Evolutionary conservation across 257 asterid species (phyloP).

Genomic region (Salvia rosmarinus): DNA sequence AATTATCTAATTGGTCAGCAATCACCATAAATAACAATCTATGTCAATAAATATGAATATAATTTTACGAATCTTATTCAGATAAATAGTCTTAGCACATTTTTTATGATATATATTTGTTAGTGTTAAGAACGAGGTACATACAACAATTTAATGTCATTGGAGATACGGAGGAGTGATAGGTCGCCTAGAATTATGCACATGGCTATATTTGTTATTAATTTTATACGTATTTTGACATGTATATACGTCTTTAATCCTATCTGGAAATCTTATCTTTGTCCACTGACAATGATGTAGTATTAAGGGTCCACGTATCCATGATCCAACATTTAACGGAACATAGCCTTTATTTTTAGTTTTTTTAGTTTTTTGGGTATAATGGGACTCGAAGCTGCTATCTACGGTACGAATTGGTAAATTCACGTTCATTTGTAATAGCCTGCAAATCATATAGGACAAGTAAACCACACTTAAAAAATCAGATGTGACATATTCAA

Average conservation of each 20-base stretch:
- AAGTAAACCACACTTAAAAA: too few species aligned
- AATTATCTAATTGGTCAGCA: too few species aligned
- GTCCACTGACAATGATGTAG: neutral
- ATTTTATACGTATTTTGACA: neutral
- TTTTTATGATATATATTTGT: neutral
- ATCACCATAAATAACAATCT: too few species aligned
- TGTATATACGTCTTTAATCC: neutral
- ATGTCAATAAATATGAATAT: too few species aligned
- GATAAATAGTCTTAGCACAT: too few species aligned
- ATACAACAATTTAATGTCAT: neutral
- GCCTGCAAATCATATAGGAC: too few species aligned
- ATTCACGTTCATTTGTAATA: too few species aligned
- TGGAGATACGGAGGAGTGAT: neutral
- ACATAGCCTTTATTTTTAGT: neutral
- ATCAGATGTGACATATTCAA: too few species aligned
- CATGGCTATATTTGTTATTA: constrained; percentile 15
- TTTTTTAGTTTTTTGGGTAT: too few species aligned
- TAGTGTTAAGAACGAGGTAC: neutral
- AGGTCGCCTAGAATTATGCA: constrained; percentile 19
- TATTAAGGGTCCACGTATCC: constrained; percentile 28
- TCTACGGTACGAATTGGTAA: too few species aligned
- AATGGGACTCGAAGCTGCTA: too few species aligned
- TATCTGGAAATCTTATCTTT: constrained; percentile 24
- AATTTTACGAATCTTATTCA: too few species aligned
- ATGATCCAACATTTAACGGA: neutral